Evolutionary conservation across 495 filamentous ascomycete genomes (phyloP), one percentile per base, ranked within the genome.

Genomic region (Platismatia glauca): DNA sequence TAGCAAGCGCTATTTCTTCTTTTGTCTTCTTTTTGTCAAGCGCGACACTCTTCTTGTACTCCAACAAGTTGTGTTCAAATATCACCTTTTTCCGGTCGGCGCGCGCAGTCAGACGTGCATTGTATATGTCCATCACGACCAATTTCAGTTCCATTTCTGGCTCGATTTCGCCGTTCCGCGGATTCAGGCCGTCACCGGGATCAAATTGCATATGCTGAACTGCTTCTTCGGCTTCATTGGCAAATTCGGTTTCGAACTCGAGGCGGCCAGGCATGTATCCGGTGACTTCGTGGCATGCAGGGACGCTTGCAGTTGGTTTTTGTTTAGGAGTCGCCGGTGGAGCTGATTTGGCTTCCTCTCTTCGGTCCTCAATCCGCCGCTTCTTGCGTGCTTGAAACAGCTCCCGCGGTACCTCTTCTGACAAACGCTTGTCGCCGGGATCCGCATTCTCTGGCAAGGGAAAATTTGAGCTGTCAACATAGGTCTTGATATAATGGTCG

Each of bases 181-280:
- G 85, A 65, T 94, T 91, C 66, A 94, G 79, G 56, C 94, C 94
- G 69, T 96, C 92, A 18, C 94, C 94, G 2, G 94, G 91, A 57
- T 97, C 93, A 68, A 99, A 99, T 64, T 95, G 87, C 89, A 99
- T 96, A 61, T 94, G 87, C 72, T 97, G 94, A 16, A 99, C 95
- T 0, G 92, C 92, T 75, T 97, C 95, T 73, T 99, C 94, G 0
- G 95, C 94, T 67, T 97, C 95, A 73, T 99, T 97, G 69, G 91
- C 86, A 72, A 93, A 96, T 69, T 99, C 94, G 0, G 89, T 95
- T 79, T 99, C 94, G 69, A 97, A 99, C 71, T 99, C 94, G 62
- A 99, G 75, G 24, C 94, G 90, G 41, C 95, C 94, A 4, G 94
- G 94, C 94, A 99, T 99, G 74, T 95, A 99, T 6, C 94, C 94